These are phyloP conservation scores for Rubus idaeus DNA, from an alignment of 306 rosid genomes.

Conservation along the genomic window DNA sequence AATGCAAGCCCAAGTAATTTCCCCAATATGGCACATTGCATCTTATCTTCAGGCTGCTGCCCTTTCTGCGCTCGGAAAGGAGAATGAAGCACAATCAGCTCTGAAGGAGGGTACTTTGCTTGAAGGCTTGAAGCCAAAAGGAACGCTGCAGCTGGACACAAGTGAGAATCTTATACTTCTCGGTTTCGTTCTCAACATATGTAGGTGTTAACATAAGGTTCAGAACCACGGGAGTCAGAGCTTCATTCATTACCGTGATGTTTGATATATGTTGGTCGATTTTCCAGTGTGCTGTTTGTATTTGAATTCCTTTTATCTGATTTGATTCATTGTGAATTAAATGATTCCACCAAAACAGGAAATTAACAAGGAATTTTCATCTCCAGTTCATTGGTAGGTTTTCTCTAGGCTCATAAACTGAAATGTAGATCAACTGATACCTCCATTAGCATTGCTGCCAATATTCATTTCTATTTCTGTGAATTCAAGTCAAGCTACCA, in stretches of 20 bases:
- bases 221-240: background rate
- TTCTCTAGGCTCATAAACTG: too few relatives aligned
- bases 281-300: background rate
- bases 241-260: background rate
- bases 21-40: constrained; percentile 78
- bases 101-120: constrained; percentile 63
- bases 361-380: too few relatives aligned
- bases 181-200: background rate
- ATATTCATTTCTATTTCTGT: too few relatives aligned
- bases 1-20: constrained; percentile 68
- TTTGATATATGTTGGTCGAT: constrained; percentile 1
- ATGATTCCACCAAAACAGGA: background rate
- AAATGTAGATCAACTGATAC: too few relatives aligned
- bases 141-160: constrained; percentile 39
- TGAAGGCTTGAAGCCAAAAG: constrained; percentile 70
- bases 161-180: constrained; percentile 34
- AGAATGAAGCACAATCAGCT: constrained; percentile 62
- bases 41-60: constrained; percentile 79
- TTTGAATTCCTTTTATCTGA: constrained; percentile 7
- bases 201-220: background rate
- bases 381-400: too few relatives aligned
- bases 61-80: constrained; percentile 59
- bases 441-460: too few relatives aligned
- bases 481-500: too few relatives aligned
- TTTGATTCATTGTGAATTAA: constrained; percentile 14